Conservation (phyloP, 192 early-diverging fungal species). For the Coemansia sp. region DNA sequence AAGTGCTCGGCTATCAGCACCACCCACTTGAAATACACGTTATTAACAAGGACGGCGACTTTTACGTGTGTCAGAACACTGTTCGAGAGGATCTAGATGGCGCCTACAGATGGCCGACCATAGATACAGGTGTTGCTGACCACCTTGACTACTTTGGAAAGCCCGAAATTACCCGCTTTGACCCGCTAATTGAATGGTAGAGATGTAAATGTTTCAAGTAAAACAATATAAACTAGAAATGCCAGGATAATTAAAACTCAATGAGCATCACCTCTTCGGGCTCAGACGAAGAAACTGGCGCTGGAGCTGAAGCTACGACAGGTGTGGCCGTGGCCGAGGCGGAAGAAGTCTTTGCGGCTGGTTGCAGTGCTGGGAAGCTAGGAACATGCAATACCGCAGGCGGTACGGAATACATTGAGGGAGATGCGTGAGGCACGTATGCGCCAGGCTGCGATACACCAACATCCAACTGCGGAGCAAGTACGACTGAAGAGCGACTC, state of each 20-base stretch:
- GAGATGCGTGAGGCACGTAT: constrained; percentile 11
- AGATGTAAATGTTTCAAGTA: neutral
- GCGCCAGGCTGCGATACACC: neutral
- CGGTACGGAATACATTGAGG: constrained; percentile 27
- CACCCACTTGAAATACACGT: constrained; percentile 53
- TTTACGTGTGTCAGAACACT: constrained; percentile 53
- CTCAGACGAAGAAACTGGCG: constrained; percentile 6
- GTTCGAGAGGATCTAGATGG: constrained; percentile 51
- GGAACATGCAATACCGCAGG: constrained; percentile 33
- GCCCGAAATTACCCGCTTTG: constrained; percentile 43
- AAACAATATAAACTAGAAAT: neutral
- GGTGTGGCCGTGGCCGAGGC: constrained; percentile 3
- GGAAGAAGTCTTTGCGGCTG: constrained; percentile 7
- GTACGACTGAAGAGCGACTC: neutral
- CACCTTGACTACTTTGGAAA: constrained; percentile 54
- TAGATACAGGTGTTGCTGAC: constrained; percentile 48
- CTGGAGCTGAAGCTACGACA: constrained; percentile 1
- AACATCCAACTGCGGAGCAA: constrained; percentile 6
- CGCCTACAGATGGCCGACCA: constrained; percentile 55
- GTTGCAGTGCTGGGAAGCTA: constrained; percentile 45
- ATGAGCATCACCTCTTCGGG: constrained; percentile 41
- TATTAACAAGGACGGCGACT: constrained; percentile 42
- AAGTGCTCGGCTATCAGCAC: constrained; percentile 55
- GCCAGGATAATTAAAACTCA: constrained; percentile 21
- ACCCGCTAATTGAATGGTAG: constrained; percentile 44